phyloP scores from a whole-genome alignment of 305 asterid genomes.

The Rubia peregrina region DNA sequence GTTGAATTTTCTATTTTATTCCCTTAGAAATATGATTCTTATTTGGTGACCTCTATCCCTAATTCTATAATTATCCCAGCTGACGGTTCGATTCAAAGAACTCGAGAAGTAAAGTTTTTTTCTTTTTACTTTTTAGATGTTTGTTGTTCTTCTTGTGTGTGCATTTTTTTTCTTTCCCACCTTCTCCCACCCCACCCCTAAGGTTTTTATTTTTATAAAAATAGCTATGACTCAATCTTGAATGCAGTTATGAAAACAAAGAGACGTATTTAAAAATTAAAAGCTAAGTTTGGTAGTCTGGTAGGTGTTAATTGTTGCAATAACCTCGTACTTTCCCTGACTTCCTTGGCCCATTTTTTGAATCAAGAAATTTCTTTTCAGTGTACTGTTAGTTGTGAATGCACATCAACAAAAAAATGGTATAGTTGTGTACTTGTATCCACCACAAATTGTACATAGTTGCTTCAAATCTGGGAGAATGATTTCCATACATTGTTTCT shows the following conservation, averaged over 20 bases:
- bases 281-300: not conserved
- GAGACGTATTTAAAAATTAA: not conserved
- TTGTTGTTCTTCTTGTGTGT: not conserved
- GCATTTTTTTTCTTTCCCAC: not conserved
- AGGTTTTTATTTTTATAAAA: not conserved
- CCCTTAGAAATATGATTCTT: too few species aligned
- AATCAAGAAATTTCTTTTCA: not conserved
- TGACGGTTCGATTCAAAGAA: constrained; percentile 41
- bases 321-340: not conserved
- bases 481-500: not conserved
- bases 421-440: too few species aligned
- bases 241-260: not conserved
- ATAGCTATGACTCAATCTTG: not conserved
- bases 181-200: not conserved
- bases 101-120: constrained; percentile 48
- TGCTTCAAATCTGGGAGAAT: not conserved
- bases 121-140: not conserved
- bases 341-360: not conserved
- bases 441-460: too few species aligned
- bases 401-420: too few species aligned
- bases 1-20: too few species aligned
- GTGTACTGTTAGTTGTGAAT: not conserved
- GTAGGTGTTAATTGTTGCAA: not conserved
- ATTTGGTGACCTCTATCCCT: too few species aligned
- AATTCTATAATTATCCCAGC: constrained; percentile 38